phyloP scores from a whole-genome alignment of 2,329 filamentous ascomycete genomes.

The Epichloe gansuensis region DNA sequence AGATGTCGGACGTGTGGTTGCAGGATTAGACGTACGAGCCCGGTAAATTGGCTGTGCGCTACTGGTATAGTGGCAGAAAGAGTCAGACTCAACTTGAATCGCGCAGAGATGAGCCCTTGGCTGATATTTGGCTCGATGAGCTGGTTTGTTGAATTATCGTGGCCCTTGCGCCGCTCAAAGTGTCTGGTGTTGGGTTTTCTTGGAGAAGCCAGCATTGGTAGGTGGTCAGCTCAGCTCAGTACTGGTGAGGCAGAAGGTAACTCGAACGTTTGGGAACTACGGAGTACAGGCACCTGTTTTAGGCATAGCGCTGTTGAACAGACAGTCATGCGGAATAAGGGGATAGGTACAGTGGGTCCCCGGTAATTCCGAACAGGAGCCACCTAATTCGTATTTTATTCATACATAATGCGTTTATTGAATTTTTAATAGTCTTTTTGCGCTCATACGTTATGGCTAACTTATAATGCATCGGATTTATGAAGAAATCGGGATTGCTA shows the following conservation, averaged over 20 bases:
- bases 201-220: constrained; percentile 8
- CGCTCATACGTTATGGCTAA: too few relatives aligned
- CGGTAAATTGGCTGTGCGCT: not conserved
- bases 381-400: too few relatives aligned
- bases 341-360: too few relatives aligned
- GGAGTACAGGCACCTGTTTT: constrained; percentile 17
- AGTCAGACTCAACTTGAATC: not conserved
- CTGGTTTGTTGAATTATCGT: not conserved
- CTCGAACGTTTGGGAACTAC: constrained; percentile 18
- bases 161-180: not conserved
- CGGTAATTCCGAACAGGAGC: too few relatives aligned
- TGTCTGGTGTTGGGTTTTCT: not conserved
- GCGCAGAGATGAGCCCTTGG: not conserved
- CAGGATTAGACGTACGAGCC: not conserved
- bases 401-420: too few relatives aligned
- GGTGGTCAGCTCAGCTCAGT: constrained; percentile 13
- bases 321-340: too few relatives aligned
- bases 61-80: not conserved
- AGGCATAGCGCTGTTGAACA: constrained; percentile 18
- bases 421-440: too few relatives aligned
- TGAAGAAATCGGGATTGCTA: too few relatives aligned
- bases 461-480: too few relatives aligned
- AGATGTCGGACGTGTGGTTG: not conserved
- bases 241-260: constrained; percentile 17
- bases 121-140: not conserved